A percentile compares a stretch with the other conserved stretches of the same genome.
These are phyloP conservation scores for Penicillium italicum DNA, from an alignment of 2,329 filamentous ascomycete species.

Conservation along the genomic window DNA sequence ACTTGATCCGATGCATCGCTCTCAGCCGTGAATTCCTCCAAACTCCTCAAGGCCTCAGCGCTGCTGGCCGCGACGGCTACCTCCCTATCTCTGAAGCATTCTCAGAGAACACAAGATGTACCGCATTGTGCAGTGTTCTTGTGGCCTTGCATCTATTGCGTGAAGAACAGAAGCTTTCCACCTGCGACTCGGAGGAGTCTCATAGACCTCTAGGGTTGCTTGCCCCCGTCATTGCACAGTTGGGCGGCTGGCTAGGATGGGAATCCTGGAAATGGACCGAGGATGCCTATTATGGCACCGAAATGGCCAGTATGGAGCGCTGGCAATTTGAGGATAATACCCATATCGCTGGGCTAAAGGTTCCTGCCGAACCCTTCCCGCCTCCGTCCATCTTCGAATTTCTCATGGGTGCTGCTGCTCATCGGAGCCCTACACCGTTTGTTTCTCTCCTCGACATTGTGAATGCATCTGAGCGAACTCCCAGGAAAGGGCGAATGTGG, in stretches of 20 bases:
- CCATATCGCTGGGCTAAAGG: constrained; percentile 41
- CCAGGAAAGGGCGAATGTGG: constrained; percentile 32
- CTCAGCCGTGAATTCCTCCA: constrained; percentile 64
- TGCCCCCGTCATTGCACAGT: constrained; percentile 72
- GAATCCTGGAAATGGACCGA: constrained; percentile 54
- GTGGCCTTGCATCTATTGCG: constrained; percentile 77
- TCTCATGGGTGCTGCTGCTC: constrained; percentile 44
- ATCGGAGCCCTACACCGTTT: constrained; percentile 40
- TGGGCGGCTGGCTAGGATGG: constrained; percentile 80
- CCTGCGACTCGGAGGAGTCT: constrained; percentile 51
- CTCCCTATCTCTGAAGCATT: constrained; percentile 60
- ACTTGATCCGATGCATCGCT: constrained; percentile 48
- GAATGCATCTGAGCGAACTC: constrained; percentile 29
- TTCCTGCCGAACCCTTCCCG: constrained; percentile 50
- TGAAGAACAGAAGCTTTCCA: constrained; percentile 82
- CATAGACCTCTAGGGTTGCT: constrained; percentile 51
- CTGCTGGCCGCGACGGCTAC: constrained; percentile 57
- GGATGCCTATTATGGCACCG: constrained; percentile 57
- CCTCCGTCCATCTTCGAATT: constrained; percentile 60
- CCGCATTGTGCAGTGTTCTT: constrained; percentile 66
- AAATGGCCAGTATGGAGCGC: constrained; percentile 53
- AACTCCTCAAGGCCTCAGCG: constrained; percentile 55
- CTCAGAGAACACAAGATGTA: constrained; percentile 55
- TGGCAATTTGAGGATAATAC: constrained; percentile 57
- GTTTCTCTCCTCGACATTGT: constrained; percentile 51